Base-by-base conservation (phyloP, 1,139 yeast genomes). In the Zygosaccharomyces sapae region DNA sequence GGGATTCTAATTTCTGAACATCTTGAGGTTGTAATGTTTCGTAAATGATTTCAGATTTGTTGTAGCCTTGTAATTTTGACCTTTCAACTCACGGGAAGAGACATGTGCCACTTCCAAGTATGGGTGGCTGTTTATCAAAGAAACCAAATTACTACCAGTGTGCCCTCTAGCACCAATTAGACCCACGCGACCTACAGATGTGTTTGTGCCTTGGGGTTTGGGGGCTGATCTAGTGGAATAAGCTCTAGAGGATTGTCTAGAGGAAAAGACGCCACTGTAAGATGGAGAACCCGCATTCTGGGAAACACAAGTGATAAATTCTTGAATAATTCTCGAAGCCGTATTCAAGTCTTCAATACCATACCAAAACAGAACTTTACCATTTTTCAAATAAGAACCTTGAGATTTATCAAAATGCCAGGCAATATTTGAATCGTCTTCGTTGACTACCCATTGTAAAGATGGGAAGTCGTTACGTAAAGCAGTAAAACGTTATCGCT, bases 151-250 rank as follows among this genome's bases (percentile, higher is more conserved):
- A 70, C 86, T 96, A 30, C 98, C 99, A 27, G 97, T 90, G 70
- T 80, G 88, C 35, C 99, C 99, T 71, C 99, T 84, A 36, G 98
- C 99, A 59, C 99, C 99, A 64, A 92, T 90, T 59, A 92, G 77
- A 1, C 97, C 98, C 43, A 94, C 90, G 50, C 67, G 62, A 51
- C 80, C 81, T 34, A 87, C 73, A 50, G 78, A 79, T 44, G 72
- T 67, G 70, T 82, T 86, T 41, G 78, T 67, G 31, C 88, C 94
- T 48, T 75, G 73, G 9, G 90, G 88, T 64, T 83, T 85, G 46
- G 95, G 92, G 65, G 83, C 79, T 37, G 84, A 68, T 48, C 72
- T 59, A 13, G 75, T 69, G 3, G 72, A 64, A 43, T 67, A 62
- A 5, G 60, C 61, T 58, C 70, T 66, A 13, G 59, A 58, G 22